Base-by-base conservation (phyloP, 768 basidiomycete genomes). In the Rhodotorula diobovata region DNA sequence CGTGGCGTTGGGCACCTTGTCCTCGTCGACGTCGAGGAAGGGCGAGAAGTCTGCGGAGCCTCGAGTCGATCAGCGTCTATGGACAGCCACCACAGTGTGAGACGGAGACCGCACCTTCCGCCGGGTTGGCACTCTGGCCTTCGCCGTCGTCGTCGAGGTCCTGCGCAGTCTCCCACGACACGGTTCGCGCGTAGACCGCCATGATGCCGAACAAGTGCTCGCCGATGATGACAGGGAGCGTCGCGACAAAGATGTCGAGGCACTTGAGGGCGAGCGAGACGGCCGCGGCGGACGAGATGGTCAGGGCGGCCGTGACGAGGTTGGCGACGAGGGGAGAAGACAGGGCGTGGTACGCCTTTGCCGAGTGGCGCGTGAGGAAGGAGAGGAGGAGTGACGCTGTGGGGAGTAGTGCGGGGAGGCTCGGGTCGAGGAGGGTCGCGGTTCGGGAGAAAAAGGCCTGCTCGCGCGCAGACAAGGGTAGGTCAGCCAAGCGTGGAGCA, bases 1-100 rank as follows among this genome's bases (percentile, higher is more conserved):
- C 30, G 86, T 84, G 25, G 87, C 84, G 32, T 76, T 77, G 9
- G 86, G 85, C 28, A 90, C 89, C 3, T 62, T 18, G 18, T 45
- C 65, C 23, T 67, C 71, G 57, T 58, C 43, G 9, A 57, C 48
- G 0, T 72, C 64, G 21, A 68, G 66, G n/a, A 41, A 21, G 14
- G 43, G 30, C 2, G 57, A 53, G 9, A 55, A 25, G 41, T 59
- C 34, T 37, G 34, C 0, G 18, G 4, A 9, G 41, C 25, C 0
- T 23, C 32, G 10, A 3, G 10, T n/a, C 11, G 2, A 46, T 43
- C 41, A 3, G 12, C 8, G 2, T 18, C 41, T n/a, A 25, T 3
- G 46, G 39, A 30, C 1, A 14, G 32, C 34, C 25, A 10, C 14
- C 12, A 21, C 6, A n/a, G 57, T 28, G 23, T 7, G 25, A 25